Percentiles rank a stretch among this genome's conserved stretches.
Evolutionary conservation across 2,329 filamentous ascomycete genomes (phyloP).

Genomic region (Nemania sp.): DNA sequence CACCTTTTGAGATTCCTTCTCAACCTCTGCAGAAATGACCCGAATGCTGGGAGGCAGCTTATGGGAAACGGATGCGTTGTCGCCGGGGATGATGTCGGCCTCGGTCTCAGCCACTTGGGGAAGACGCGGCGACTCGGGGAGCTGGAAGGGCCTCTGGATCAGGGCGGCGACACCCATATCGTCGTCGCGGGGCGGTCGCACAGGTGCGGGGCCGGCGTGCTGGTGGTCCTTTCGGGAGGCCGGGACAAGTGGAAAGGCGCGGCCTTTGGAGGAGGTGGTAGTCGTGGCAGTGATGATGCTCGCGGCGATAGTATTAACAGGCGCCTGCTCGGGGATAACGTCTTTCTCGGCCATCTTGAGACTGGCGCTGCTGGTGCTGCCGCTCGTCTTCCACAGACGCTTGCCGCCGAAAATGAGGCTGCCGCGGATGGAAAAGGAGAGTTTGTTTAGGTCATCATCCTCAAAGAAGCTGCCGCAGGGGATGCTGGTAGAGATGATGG

Average conservation of each 20-base stretch:
- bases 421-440: slow-evolving; percentile 66
- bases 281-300: background rate
- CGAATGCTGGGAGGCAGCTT: slow-evolving; percentile 50
- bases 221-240: slow-evolving; percentile 23
- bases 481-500: slow-evolving; percentile 57
- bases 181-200: slow-evolving; percentile 27
- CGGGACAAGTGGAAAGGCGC: slow-evolving; percentile 36
- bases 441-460: slow-evolving; percentile 58
- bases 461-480: slow-evolving; percentile 60
- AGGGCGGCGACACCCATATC: slow-evolving; percentile 29
- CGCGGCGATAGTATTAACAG: slow-evolving; percentile 11
- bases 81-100: slow-evolving; percentile 7
- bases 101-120: background rate
- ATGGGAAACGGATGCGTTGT: slow-evolving; percentile 23
- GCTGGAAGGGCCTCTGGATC: slow-evolving; percentile 25
- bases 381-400: slow-evolving; percentile 35
- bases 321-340: slow-evolving; percentile 21
- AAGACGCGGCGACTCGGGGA: slow-evolving; percentile 23
- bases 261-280: slow-evolving; percentile 14
- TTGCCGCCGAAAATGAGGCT: slow-evolving; percentile 64
- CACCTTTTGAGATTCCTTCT: slow-evolving; percentile 69
- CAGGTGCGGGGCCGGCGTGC: slow-evolving; percentile 11
- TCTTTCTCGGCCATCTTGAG: slow-evolving; percentile 35
- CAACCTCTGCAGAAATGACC: slow-evolving; percentile 57
- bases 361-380: slow-evolving; percentile 20